Evolutionary conservation across 2,329 filamentous ascomycete species (phyloP).

Genomic region (Aspergillus phoenicis): DNA sequence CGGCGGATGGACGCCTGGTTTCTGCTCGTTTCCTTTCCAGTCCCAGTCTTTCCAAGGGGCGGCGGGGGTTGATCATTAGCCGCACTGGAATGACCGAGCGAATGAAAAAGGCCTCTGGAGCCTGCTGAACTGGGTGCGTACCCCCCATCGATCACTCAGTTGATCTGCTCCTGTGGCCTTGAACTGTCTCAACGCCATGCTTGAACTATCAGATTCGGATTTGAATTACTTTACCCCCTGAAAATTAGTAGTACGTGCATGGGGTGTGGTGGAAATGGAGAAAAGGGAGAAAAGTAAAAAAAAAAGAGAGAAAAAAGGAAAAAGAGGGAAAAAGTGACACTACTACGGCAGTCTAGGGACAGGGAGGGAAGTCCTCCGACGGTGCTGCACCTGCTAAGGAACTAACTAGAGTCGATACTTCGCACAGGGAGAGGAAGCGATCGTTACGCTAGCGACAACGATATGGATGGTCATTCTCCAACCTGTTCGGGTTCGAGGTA

Average conservation of each 20-base stretch:
- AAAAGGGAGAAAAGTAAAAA: not conserved
- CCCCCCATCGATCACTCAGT: not conserved
- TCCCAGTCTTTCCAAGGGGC: not conserved
- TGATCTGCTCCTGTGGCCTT: slow-evolving; percentile 10
- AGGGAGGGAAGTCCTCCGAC: slow-evolving; percentile 6
- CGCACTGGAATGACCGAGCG: slow-evolving; percentile 7
- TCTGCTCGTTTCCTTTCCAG: not conserved
- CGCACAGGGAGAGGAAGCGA: not conserved
- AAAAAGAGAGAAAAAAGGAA: too few species aligned
- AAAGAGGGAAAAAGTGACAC: not conserved
- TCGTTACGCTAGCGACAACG: slow-evolving; percentile 2
- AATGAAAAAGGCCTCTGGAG: slow-evolving; percentile 3
- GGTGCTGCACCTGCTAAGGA: not conserved
- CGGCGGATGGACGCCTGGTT: not conserved
- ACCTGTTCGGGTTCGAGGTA: slow-evolving; percentile 2
- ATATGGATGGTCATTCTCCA: not conserved
- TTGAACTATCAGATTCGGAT: slow-evolving; percentile 18
- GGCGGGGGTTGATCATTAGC: slow-evolving; percentile 3
- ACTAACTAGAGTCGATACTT: not conserved
- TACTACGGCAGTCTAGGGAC: slow-evolving; percentile 6
- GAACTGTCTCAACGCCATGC: slow-evolving; percentile 15
- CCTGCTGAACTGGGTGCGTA: not conserved
- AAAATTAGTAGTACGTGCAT: slow-evolving; percentile 9
- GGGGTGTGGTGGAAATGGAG: not conserved
- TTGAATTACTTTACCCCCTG: slow-evolving; percentile 4